Evolutionary conservation across 768 basidiomycete species (phyloP), one percentile per base, ranked within the genome.

Genomic region (Amanita brunnescens): DNA sequence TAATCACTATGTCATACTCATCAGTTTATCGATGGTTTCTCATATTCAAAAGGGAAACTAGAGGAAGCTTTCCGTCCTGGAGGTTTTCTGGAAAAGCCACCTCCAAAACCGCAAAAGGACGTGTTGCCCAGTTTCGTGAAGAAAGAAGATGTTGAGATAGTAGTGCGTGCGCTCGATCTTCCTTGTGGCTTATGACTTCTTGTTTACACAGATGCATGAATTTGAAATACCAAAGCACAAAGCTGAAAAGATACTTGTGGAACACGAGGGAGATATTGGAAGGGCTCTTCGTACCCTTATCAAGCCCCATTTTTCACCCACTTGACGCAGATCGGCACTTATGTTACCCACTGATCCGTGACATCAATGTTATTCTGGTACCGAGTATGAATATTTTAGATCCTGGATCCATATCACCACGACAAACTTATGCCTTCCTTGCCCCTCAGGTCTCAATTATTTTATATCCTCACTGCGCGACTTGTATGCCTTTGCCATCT

Each of bases 41-140:
- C 82, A 7, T 87, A 84, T 59, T 79, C 78, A 21, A 87, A 85
- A 62, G 69, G 72, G 47, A 80, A 79, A 60, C 70, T 87, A 66
- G 82, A 83, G 55, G 81, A 83, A 49, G 81, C 79, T 6, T 80
- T 78, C 59, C 72, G 74, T 14, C 53, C 70, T n/a, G 75, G 79
- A 6, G 76, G 74, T 0, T 61, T 83, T 41, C 69, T 85, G 33
- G 81, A 84, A 37, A 80, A 76, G 54, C 65, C 75, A 0, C 74
- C 75, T n/a, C 56, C 65, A 2, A 83, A 80, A 55, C 55, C 70
- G 3, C 52, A 67, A 5, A 78, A 77, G 53, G 76, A 78, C 20
- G 58, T 67, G 6, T 52, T 64, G 0, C 55, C 63, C 4, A 62
- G 69, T 43, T 48, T 62, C 3, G 62, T 71, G 6, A 83, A 83